These are phyloP conservation scores for Paecilomyces niveus DNA, from an alignment of 2,329 filamentous ascomycete genomes.

Conservation along the genomic window DNA sequence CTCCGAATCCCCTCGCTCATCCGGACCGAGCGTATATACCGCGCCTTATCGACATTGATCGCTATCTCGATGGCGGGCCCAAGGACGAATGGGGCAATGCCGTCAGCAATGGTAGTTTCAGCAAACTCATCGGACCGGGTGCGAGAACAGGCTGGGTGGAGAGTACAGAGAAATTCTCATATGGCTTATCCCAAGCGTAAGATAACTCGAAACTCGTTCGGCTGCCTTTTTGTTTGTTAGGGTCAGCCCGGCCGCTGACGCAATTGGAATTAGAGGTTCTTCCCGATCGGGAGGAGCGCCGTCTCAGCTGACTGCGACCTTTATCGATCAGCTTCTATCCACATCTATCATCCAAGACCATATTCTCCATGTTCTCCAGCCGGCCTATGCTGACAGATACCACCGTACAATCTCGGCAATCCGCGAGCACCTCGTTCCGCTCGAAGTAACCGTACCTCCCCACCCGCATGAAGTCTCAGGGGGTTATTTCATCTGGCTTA, in stretches of 20 bases:
- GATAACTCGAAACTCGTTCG: constrained; percentile 19
- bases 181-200: constrained; percentile 54
- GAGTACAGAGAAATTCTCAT: constrained; percentile 55
- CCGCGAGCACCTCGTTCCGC: constrained; percentile 51
- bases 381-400: constrained; percentile 50
- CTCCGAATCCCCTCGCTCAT: constrained; percentile 11
- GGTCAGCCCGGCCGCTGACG: constrained; percentile 8
- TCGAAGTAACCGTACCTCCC: constrained; percentile 46
- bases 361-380: constrained; percentile 47
- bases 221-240: constrained; percentile 12
- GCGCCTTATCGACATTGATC: constrained; percentile 72
- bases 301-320: constrained; percentile 52
- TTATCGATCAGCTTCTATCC: constrained; percentile 48
- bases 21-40: constrained; percentile 49
- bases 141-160: constrained; percentile 84
- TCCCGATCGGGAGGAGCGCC: constrained; percentile 54
- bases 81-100: constrained; percentile 67
- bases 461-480: constrained; percentile 50
- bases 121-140: constrained; percentile 78
- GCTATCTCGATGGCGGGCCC: constrained; percentile 54
- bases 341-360: constrained; percentile 47
- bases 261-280: constrained; percentile 40
- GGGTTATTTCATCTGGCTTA: constrained; percentile 82
- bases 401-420: constrained; percentile 54
- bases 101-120: constrained; percentile 82